phyloP scores from a whole-genome alignment of 1,284 basidiomycete species.

The Leccinum laetum region DNA sequence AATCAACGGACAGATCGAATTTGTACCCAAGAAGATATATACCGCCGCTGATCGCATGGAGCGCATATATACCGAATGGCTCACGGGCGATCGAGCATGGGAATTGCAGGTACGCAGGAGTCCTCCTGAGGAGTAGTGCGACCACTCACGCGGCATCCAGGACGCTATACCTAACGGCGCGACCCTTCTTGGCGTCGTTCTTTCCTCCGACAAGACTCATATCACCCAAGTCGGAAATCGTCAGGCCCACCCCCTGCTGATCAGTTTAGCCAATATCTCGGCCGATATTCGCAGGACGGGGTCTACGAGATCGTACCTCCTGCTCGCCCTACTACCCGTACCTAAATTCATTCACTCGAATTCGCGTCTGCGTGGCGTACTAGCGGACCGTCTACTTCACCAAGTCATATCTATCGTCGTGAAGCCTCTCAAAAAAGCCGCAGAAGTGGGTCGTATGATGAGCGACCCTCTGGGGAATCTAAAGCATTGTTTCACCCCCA shows the following conservation, averaged over 20 bases:
- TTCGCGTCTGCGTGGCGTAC: no score
- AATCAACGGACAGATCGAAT: background rate
- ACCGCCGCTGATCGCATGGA: background rate
- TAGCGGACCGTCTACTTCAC: no score
- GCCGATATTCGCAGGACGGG: background rate
- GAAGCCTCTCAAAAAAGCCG: no score
- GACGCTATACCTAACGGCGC: background rate
- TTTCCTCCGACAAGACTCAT: background rate
- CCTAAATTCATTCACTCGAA: no score
- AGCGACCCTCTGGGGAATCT: no score
- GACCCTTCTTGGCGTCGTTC: background rate
- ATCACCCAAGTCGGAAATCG: background rate
- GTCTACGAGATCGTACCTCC: background rate
- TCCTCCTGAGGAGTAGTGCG: background rate
- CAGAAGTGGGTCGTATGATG: no score
- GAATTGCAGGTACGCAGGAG: background rate
- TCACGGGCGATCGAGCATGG: conserved; percentile 1
- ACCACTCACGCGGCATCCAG: background rate
- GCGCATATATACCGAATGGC: background rate
- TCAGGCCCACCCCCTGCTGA: background rate
- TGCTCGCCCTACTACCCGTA: background rate
- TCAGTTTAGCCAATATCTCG: background rate
- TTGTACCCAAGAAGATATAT: background rate
- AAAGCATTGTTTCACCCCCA: no score
- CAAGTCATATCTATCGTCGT: no score